Conservation (phyloP, 2,329 filamentous ascomycete genomes). For the Sporothrix dimorphospora region DNA sequence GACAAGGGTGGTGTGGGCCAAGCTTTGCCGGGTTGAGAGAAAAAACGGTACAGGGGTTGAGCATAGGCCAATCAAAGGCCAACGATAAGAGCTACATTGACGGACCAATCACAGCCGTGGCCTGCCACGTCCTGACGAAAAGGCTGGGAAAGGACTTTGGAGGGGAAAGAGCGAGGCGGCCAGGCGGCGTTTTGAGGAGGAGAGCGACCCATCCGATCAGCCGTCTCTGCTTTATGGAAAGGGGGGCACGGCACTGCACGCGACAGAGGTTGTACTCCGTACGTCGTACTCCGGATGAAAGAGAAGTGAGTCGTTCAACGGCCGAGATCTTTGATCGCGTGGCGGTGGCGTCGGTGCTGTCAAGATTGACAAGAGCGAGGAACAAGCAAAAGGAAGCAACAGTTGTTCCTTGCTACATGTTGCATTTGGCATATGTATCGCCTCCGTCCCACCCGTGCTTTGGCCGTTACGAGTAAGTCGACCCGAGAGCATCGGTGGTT, state of each 20-base stretch:
- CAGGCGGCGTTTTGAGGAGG: background rate
- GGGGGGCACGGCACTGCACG: background rate
- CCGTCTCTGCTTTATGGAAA: background rate
- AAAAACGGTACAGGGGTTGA: slow-evolving; percentile 5
- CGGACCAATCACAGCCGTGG: slow-evolving; percentile 20
- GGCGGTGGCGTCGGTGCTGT: slow-evolving; percentile 17
- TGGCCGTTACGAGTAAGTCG: slow-evolving; percentile 24
- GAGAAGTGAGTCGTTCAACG: background rate
- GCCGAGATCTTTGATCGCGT: background rate
- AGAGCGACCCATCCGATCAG: slow-evolving; percentile 4
- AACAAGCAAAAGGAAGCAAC: background rate
- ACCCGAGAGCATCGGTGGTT: slow-evolving; percentile 3
- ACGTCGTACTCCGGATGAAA: background rate
- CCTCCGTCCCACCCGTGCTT: background rate
- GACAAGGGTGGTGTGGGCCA: slow-evolving; percentile 13
- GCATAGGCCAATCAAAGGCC: slow-evolving; percentile 5
- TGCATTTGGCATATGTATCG: background rate
- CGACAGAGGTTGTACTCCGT: background rate
- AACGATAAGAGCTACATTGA: slow-evolving; percentile 25
- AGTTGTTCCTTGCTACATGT: background rate
- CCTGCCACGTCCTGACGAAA: background rate
- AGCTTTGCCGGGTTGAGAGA: slow-evolving; percentile 20
- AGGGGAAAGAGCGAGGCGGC: background rate
- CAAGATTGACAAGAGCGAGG: background rate
- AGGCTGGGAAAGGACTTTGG: background rate